Percentiles rank a stretch among this genome's conserved stretches.
Conservation (phyloP, 176 grass and related monocot genomes). For the Rhynchospora breviuscula region DNA sequence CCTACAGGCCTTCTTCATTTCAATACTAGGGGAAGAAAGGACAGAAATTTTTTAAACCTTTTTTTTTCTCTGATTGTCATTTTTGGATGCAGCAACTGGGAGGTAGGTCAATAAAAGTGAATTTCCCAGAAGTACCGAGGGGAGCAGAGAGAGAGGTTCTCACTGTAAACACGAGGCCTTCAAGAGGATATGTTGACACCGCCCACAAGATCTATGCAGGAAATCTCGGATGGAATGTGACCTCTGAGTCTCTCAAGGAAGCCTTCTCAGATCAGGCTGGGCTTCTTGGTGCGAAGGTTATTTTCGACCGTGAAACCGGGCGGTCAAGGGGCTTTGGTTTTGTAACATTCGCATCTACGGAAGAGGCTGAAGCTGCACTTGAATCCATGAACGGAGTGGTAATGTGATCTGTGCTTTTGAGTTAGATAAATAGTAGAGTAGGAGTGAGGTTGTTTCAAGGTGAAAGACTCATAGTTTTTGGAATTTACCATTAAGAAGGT, state of each 20-base stretch:
- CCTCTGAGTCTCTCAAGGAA: constrained; percentile 43
- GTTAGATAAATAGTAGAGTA: background rate
- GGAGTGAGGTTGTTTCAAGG: background rate
- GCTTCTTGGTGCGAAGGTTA: constrained; percentile 59
- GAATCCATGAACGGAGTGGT: constrained; percentile 79
- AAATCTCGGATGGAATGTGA: constrained; percentile 82
- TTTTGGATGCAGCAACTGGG: constrained; percentile 52
- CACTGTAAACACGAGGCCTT: constrained; percentile 22
- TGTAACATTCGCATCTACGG: constrained; percentile 51
- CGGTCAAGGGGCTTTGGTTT: constrained; percentile 83
- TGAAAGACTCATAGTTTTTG: background rate
- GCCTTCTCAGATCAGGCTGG: constrained; percentile 51
- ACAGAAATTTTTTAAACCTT: background rate
- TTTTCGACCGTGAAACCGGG: constrained; percentile 63
- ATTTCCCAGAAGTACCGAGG: constrained; percentile 86
- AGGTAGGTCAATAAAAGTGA: constrained; percentile 67
- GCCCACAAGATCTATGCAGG: constrained; percentile 83
- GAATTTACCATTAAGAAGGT: background rate
- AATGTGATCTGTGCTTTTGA: background rate
- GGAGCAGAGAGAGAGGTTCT: constrained; percentile 60
- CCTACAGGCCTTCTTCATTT: no score
- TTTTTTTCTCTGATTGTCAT: background rate
- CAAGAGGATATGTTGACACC: constrained; percentile 40
- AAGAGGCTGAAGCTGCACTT: constrained; percentile 61
- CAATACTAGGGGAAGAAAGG: background rate